Base-by-base conservation (phyloP, 257 asterid species). In the Scutellaria minor region DNA sequence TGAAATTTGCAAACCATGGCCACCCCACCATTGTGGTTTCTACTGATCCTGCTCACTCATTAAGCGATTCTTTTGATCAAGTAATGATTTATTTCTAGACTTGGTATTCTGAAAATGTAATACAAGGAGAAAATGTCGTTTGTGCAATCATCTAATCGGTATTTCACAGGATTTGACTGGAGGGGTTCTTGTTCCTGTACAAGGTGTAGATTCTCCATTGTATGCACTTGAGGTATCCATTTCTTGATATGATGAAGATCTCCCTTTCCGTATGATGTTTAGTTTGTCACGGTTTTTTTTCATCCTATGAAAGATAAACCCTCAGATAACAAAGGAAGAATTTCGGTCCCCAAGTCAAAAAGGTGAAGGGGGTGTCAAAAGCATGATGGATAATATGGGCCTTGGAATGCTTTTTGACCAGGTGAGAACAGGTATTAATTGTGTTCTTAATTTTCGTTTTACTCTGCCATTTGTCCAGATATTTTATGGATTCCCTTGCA, bases 41-140 rank as follows among this genome's bases (percentile, higher is more conserved):
- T 68, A 86, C 91, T 22, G 93, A 88, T 74, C 93, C 93, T 47
- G 96, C 95, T 64, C 96, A 90, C 78, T 90, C 95, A 6, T 80
- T 90, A 68, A 85, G 93, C 42, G 95, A 90, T 80, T 88, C 96
- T 47, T 86, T 90, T 73, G 96, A 83, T 84, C 95, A 88, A 86
- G 93, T 87, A 79, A 81, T 46, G 20, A 47, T 62, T 73, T 46
- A 1, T 60, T 55, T 76, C 44, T 60, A 12, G 59, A 46, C 45
- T 63, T 15, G 53, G 39, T 44, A 8, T 40, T 31, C n/a, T 22
- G 27, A 14, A 44, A 40, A 45, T 41, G 22, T 6, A 39, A 31
- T 31, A 31, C 37, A 27, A 27, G 11, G 39, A 64, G 62, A 35
- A 50, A 56, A 18, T 61, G 57, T 18, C 20, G n/a, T 71, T 42